phyloP scores from a whole-genome alignment of 805 yeast genomes.

The Candida hungchunana region DNA sequence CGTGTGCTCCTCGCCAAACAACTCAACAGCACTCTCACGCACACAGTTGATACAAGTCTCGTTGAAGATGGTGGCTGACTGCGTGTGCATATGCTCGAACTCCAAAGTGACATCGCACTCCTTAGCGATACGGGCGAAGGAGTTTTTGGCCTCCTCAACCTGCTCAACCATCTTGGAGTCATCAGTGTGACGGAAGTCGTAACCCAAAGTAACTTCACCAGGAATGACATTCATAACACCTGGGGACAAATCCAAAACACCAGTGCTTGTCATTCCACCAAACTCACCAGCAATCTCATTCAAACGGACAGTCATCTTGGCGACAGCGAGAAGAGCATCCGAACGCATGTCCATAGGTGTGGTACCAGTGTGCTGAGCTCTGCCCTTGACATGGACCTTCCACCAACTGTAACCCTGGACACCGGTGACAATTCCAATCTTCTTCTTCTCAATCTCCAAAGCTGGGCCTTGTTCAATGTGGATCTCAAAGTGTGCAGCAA shows the following conservation, averaged over 20 bases:
- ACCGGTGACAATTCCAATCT: conserved; percentile 62
- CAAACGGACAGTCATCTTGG: conserved; percentile 52
- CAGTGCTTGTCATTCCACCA: conserved; percentile 55
- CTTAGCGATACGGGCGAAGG: conserved; percentile 34
- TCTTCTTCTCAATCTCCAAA: conserved; percentile 49
- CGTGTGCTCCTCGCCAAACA: conserved; percentile 41
- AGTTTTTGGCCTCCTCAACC: conserved; percentile 34
- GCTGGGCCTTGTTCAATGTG: conserved; percentile 80
- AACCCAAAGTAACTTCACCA: conserved; percentile 50
- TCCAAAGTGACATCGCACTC: conserved; percentile 32
- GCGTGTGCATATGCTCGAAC: conserved; percentile 42
- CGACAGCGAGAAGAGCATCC: conserved; percentile 57
- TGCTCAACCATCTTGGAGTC: conserved; percentile 40
- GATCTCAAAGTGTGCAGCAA: conserved; percentile 67
- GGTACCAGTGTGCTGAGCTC: conserved; percentile 71
- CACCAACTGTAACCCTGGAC: conserved; percentile 67
- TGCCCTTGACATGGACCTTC: conserved; percentile 52
- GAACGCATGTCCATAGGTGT: conserved; percentile 59
- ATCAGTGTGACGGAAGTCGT: conserved; percentile 55
- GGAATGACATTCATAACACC: conserved; percentile 68
- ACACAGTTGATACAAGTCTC: conserved; percentile 49
- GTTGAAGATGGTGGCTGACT: conserved; percentile 56
- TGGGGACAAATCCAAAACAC: conserved; percentile 53
- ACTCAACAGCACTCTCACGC: conserved; percentile 44
- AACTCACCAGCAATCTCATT: conserved; percentile 49